These are phyloP conservation scores for Phytopythium ostracodes DNA, from an alignment of 352 stramenopile genomes.

Conservation along the genomic window DNA sequence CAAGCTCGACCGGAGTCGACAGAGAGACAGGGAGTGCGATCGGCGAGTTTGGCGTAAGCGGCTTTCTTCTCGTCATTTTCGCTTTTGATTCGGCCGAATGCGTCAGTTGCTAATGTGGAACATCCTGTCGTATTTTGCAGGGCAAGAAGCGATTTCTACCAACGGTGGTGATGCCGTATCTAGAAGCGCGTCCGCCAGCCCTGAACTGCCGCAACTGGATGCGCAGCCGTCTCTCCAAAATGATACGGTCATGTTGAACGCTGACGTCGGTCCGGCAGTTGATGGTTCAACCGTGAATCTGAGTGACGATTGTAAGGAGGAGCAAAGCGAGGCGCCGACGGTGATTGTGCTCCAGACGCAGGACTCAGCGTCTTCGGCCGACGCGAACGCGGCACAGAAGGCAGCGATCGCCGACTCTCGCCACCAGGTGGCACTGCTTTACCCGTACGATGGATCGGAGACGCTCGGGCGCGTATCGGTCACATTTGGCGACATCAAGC, in stretches of 20 bases:
- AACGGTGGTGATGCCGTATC: background rate
- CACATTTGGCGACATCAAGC: slow-evolving; percentile 83
- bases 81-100: background rate
- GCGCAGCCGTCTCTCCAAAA: background rate
- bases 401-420: slow-evolving; percentile 8
- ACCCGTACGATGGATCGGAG: slow-evolving; percentile 59
- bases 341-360: slow-evolving; percentile 8
- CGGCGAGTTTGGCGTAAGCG: background rate
- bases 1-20: slow-evolving; percentile 8
- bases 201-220: background rate
- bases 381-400: background rate
- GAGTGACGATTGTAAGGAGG: slow-evolving; percentile 2
- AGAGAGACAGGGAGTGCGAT: background rate
- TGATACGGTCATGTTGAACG: background rate
- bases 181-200: background rate
- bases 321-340: background rate
- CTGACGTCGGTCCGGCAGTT: background rate
- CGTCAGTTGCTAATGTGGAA: background rate
- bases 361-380: slow-evolving; percentile 3
- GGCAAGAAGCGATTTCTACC: background rate
- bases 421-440: slow-evolving; percentile 46
- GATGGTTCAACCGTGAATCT: background rate
- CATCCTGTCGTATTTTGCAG: background rate
- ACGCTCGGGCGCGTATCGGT: slow-evolving; percentile 56
- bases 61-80: background rate